Conservation (phyloP, 164 flowering plant species). For the Tinospora cordifolia region DNA sequence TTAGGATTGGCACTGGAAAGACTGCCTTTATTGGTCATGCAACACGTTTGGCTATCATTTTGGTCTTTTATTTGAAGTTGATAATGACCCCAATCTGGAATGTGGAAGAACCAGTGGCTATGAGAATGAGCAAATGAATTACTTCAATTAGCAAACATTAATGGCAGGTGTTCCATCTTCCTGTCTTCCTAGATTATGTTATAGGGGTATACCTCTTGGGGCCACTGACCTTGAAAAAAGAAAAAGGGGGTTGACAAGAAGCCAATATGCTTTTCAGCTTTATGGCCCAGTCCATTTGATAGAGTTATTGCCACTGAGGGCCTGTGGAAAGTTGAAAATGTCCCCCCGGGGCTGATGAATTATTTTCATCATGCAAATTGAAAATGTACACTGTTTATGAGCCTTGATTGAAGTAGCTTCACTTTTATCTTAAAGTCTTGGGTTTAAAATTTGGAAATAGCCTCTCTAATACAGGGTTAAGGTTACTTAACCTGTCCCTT, state of each 20-base stretch:
- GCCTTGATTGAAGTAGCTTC: too few relatives aligned
- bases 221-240: not conserved
- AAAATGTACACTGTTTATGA: too few relatives aligned
- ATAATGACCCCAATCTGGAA: not conserved
- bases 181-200: not conserved
- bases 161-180: too few relatives aligned
- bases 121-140: too few relatives aligned
- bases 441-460: too few relatives aligned
- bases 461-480: too few relatives aligned
- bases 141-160: not conserved
- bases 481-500: too few relatives aligned
- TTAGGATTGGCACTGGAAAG: not conserved
- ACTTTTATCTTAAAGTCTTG: too few relatives aligned
- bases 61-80: not conserved
- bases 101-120: not conserved
- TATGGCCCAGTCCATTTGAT: not conserved
- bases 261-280: not conserved
- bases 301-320: not conserved
- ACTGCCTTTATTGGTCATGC: not conserved
- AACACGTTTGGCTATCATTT: not conserved
- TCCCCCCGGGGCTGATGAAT: too few relatives aligned
- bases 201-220: not conserved
- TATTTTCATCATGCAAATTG: too few relatives aligned
- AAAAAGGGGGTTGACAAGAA: not conserved
- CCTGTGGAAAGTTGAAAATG: not conserved